These are phyloP conservation scores for Apophysomyces ossiformis DNA, from an alignment of 371 early-diverging fungal genomes.

Conservation along the genomic window DNA sequence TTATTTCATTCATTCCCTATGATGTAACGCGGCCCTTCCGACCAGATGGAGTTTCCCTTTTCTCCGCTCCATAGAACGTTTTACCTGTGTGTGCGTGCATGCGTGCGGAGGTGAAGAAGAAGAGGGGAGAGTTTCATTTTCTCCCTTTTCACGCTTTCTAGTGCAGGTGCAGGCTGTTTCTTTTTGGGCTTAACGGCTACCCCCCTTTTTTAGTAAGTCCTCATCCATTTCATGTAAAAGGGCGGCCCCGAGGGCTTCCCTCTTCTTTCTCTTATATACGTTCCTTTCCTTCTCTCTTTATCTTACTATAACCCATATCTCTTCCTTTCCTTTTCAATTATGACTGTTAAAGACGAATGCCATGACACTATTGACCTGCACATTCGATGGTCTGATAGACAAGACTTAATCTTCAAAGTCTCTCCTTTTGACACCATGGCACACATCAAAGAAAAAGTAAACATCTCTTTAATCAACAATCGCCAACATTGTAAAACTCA, in stretches of 20 bases:
- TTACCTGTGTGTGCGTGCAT: too few relatives aligned
- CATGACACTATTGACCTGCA: slow-evolving; percentile 48
- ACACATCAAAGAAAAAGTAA: slow-evolving; percentile 57
- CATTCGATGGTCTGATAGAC: slow-evolving; percentile 50
- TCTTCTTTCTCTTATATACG: not conserved
- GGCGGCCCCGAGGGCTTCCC: slow-evolving; percentile 6
- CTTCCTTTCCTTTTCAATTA: slow-evolving; percentile 12
- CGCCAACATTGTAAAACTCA: not conserved
- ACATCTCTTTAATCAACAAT: not conserved
- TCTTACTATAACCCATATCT: not conserved
- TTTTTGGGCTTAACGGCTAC: too few relatives aligned
- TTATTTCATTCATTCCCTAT: too few relatives aligned
- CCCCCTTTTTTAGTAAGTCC: slow-evolving; percentile 2
- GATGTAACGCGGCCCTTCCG: too few relatives aligned
- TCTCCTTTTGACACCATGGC: slow-evolving; percentile 46
- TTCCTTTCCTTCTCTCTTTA: not conserved
- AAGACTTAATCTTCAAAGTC: slow-evolving; percentile 40
- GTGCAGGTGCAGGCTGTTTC: not conserved
- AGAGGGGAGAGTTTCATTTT: too few relatives aligned
- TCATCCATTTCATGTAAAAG: not conserved
- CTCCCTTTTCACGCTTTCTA: too few relatives aligned
- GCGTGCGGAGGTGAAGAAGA: too few relatives aligned
- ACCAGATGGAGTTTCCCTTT: too few relatives aligned
- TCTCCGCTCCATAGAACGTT: too few relatives aligned
- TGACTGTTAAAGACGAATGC: slow-evolving; percentile 27